Base-by-base conservation (phyloP, 2,329 filamentous ascomycete genomes). In the Balansia obtecta region DNA sequence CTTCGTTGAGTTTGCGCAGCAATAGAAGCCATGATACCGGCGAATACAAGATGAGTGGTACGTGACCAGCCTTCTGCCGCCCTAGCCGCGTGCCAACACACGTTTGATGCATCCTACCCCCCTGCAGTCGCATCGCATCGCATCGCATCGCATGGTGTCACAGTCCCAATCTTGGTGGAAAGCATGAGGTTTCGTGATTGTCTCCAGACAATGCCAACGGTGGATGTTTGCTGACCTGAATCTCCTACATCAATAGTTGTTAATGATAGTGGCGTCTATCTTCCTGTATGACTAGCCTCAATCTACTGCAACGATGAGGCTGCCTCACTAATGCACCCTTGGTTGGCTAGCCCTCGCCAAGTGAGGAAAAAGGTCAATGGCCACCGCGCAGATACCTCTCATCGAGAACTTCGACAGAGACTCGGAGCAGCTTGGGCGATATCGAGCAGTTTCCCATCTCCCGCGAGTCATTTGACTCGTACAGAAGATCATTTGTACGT, bases 381-480 rank as follows among this genome's bases (percentile, higher is more conserved):
- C 75, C 32, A 20, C 39, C 75, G 27, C 72, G 73, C 57, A 70
- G 73, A 54, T 72, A 74, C 54, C 66, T 79, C 51, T 62, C 68
- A 12, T 74, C 76, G 10, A 71, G 76, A 50, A 71, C 69, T 42
- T 82, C 79, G 5, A 74, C 71, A 56, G 75, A 79, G 56, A 76
- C 71, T 33, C 69, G 70, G 50, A 81, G 77, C 62, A 79, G 85
- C 58, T 72, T 87, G 53, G 82, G 83, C 60, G 88, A 95, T 54
- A 90, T 89, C 59, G 91, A 97, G 64, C 89, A 86, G 13, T 97
- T 97, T 65, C 88, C 86, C 55, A 97, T 97, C 65, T 95, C 90
- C 38, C 80, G 91, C 61, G 93, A 97, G 70, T 96, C 90, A 2
- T 97, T 97, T 63, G 93, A 97, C 65, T 95, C 90, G 3, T 97